Base-by-base conservation (phyloP, 1,284 basidiomycete species). In the Moesziomyces sp. region DNA sequence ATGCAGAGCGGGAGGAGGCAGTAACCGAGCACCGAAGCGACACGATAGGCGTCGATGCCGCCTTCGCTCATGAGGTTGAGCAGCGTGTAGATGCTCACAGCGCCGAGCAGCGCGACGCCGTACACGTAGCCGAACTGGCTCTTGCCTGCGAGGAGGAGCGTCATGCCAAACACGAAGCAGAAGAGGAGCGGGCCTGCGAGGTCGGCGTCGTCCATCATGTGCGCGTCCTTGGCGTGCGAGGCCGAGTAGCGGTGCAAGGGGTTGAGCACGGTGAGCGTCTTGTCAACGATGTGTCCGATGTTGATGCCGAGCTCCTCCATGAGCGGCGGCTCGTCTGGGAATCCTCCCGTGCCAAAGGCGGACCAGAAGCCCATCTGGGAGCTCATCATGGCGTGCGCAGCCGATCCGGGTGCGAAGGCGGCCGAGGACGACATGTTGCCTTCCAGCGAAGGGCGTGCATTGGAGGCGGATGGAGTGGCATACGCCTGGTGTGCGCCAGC, bases 201-300 rank as follows among this genome's bases (percentile, higher is more conserved):
- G 86, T 99, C 97, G 44, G 96, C 94, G 82, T 99, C 97, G 85
- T 99, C 97, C 97, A 99, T 99, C 78, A 99, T 97, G 78, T 90
- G 92, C 68, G 93, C 92, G 78, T 99, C 93, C 30, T 77, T 76
- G 33, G 75, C 59, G 50, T 83, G 81, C 53, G 77, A 59, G 14
- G 81, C 68, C 48, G 79, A 81, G 61, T 97, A 90, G 63, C 88
- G 88, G 70, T 90, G 89, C 28, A 98, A 86, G 1, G 97, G 97
- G 80, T 98, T 98, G 60, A 99, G 89, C 4, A 99, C 97, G 0
- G 97, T 94, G 85, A 96, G 86, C 16, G 94, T 93, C 87, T 99
- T 99, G 66, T 90, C 90, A 49, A 92, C 88, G 84, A 99, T 97
- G 85, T 99, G 97, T 43, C 90, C 89, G 78, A 98, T 94, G 86